Conservation (phyloP, 2,329 filamentous ascomycete genomes). For the Penicillium expansum region DNA sequence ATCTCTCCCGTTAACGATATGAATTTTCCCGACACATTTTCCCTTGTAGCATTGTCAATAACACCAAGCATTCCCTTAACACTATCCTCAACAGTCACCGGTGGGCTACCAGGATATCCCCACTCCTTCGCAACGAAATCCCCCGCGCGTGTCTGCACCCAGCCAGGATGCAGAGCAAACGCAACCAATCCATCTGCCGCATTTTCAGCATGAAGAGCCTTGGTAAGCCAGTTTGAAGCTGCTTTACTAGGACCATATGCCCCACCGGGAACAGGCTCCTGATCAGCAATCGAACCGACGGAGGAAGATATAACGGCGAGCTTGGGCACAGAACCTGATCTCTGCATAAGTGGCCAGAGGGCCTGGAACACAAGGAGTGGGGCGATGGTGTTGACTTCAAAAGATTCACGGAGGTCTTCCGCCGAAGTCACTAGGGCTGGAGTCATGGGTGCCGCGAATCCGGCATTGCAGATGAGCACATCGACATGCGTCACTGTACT, state of each 20-base stretch:
- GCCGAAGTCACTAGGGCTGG: constrained; percentile 46
- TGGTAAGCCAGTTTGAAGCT: constrained; percentile 22
- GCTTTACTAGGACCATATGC: constrained; percentile 26
- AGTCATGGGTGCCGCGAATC: constrained; percentile 57
- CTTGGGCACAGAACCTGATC: constrained; percentile 13
- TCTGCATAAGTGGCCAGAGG: constrained; percentile 19
- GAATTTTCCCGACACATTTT: constrained; percentile 36
- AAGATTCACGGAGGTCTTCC: constrained; percentile 16
- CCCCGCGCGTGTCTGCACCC: constrained; percentile 34
- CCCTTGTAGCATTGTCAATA: constrained; percentile 38
- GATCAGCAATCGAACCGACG: constrained; percentile 22
- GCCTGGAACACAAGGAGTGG: constrained; percentile 30
- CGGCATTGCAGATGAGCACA: constrained; percentile 29
- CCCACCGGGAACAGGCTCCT: constrained; percentile 21
- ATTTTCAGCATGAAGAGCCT: constrained; percentile 28
- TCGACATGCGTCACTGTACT: constrained; percentile 29
- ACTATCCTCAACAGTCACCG: constrained; percentile 34
- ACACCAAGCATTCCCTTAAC: constrained; percentile 34
- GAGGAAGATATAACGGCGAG: constrained; percentile 21
- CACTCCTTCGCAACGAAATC: constrained; percentile 33
- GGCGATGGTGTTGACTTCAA: constrained; percentile 35
- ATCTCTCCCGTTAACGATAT: constrained; percentile 32
- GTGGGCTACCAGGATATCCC: constrained; percentile 26
- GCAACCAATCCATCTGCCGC: constrained; percentile 15
- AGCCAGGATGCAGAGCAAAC: constrained; percentile 39